Base-by-base conservation (phyloP, 2,329 filamentous ascomycete genomes). In the Phialophora macrospora region DNA sequence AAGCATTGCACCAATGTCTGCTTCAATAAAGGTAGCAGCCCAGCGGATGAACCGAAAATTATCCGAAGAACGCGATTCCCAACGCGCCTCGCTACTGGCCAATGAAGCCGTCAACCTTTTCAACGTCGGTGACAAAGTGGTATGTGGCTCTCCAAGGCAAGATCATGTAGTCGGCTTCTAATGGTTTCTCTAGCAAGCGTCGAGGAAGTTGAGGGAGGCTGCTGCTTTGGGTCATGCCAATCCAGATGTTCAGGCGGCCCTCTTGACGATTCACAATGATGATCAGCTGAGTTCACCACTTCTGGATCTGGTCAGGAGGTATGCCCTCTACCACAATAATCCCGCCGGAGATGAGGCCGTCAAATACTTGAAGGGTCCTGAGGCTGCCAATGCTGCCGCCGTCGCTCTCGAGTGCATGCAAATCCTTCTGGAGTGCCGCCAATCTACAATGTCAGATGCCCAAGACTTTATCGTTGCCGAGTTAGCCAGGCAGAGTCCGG, bases 391-490 rank as follows among this genome's bases (percentile, higher is more conserved):
- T 2, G 78, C 80, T 3, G 75, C 75, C 46, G 32, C 65, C 20
- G 75, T 79, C 11, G 80, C 80, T 4, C 68, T 81, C 54, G 78
- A 80, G 68, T 79, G 76, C 64, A 71, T 80, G 58, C 79, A 80
- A 63, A 73, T 82, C 46, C 72, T 83, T 51, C 72, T 82, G 38
- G 75, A 75, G 17, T 71, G 76, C 63, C 74, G 72, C 30, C 74
- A 78, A 9, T 68, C 73, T 26, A 73, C 74, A 30, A 69, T 81
- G 49, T 79, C 79, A 7, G 69, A 72, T 17, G 71, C 75, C 17
- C 80, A 82, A 69, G 81, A 83, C 74, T 78, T 78, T 51, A 79
- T 82, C 66, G 78, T 83, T 51, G 78, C 79, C 28, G 79, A 80
- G 14, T 73, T 83, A 24, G 76, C 81, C 22, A 77, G 78, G 55